These are phyloP conservation scores for Ceratobasidium theobromae DNA, from an alignment of 1,284 basidiomycete species.

Conservation along the genomic window DNA sequence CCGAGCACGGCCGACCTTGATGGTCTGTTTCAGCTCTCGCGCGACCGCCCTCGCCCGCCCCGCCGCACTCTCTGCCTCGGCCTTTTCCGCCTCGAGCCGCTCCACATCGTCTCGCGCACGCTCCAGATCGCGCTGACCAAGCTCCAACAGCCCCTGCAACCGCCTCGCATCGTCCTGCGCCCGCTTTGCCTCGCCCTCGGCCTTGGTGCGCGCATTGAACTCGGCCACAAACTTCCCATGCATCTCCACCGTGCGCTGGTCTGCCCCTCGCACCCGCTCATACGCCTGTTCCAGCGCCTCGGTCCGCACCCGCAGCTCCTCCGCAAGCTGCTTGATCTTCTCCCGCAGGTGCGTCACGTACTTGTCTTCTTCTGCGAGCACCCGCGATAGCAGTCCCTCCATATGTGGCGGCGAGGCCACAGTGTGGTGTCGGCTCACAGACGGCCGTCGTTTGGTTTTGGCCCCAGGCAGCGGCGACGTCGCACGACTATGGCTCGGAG, in stretches of 20 bases:
- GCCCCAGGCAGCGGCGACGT: neutral
- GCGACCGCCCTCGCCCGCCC: constrained; percentile 4
- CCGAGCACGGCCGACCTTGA: constrained; percentile 44
- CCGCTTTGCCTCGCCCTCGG: constrained; percentile 54
- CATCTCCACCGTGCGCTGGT: constrained; percentile 9
- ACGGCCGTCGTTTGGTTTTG: constrained; percentile 3
- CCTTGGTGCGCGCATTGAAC: constrained; percentile 50
- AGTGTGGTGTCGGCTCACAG: neutral
- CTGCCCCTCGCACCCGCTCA: neutral
- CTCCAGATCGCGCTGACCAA: constrained; percentile 52
- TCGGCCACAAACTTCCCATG: constrained; percentile 3
- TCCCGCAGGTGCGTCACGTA: neutral
- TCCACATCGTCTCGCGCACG: constrained; percentile 45
- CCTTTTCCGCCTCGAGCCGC: constrained; percentile 46
- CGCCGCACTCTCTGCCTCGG: constrained; percentile 42
- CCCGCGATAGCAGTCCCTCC: neutral
- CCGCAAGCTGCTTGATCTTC: constrained; percentile 1
- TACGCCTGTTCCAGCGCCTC: constrained; percentile 18
- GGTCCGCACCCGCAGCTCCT: constrained; percentile 9
- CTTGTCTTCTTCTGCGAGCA: neutral
- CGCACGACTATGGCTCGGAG: neutral
- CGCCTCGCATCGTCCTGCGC: constrained; percentile 46
- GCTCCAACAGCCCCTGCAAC: neutral
- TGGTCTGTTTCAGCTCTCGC: constrained; percentile 17
- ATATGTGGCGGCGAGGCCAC: neutral